phyloP scores from a whole-genome alignment of 2,329 filamentous ascomycete genomes.

The Tolypocladium nubicola region DNA sequence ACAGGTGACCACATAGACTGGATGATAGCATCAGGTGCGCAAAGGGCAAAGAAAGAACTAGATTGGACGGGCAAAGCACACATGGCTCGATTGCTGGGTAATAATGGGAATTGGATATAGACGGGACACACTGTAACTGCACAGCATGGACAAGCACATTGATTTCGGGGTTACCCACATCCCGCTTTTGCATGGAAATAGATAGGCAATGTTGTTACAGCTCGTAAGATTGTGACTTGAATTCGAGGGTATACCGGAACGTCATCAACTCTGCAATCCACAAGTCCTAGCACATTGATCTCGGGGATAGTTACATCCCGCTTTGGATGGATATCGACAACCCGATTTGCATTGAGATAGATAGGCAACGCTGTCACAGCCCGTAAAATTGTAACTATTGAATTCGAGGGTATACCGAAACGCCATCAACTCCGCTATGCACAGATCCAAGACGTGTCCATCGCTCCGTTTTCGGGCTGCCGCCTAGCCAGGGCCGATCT shows the following conservation, averaged over 20 bases:
- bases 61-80: neutral
- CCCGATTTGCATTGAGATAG: neutral
- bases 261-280: constrained; percentile 6
- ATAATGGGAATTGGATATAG: neutral
- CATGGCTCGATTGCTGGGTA: neutral
- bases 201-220: no score
- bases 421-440: constrained; percentile 13
- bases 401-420: constrained; percentile 14
- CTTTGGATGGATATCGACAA: neutral
- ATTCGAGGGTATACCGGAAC: constrained; percentile 15
- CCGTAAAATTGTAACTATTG: neutral
- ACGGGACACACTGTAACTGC: neutral
- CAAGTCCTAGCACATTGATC: no score
- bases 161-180: neutral
- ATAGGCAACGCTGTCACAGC: no score
- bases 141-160: neutral
- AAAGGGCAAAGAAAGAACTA: neutral
- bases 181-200: neutral
- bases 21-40: neutral
- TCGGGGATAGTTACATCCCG: neutral
- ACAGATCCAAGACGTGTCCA: neutral
- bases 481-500: constrained; percentile 49
- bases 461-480: neutral
- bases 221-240: neutral
- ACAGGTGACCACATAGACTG: neutral